phyloP scores from a whole-genome alignment of 176 grass and related monocot species.

The Bonia amplexicaulis region DNA sequence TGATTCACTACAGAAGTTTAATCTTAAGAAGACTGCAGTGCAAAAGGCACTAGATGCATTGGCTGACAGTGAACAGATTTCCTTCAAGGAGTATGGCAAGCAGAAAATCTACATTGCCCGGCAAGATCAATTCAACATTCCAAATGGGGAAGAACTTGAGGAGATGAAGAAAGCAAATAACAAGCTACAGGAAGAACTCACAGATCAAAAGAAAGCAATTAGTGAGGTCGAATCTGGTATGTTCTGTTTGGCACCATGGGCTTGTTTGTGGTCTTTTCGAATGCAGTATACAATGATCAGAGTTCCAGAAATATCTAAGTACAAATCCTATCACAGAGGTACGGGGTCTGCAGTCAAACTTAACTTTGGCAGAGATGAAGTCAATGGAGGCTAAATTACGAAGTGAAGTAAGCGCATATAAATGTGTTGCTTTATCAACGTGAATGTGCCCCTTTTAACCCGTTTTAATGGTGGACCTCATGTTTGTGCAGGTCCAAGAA shows the following conservation, averaged over 20 bases:
- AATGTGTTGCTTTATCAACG: background rate
- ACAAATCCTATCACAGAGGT: conserved; percentile 57
- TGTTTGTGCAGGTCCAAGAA: conserved; percentile 53
- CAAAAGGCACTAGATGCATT: conserved; percentile 86
- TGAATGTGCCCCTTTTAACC: background rate
- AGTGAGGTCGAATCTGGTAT: conserved; percentile 80
- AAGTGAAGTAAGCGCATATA: conserved; percentile 51
- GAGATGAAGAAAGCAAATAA: conserved; percentile 83
- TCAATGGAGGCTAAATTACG: conserved; percentile 64
- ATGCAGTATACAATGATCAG: conserved; percentile 2
- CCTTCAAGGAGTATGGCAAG: conserved; percentile 98
- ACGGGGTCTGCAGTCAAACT: conserved; percentile 76
- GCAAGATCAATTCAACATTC: conserved; percentile 92
- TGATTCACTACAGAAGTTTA: conserved; percentile 90
- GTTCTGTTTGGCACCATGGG: background rate
- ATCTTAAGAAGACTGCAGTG: conserved; percentile 89
- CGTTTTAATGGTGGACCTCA: background rate
- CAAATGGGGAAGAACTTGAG: conserved; percentile 83
- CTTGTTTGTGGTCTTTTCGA: background rate
- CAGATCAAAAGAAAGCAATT: conserved; percentile 70
- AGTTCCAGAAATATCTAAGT: conserved; percentile 19
- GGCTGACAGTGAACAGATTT: conserved; percentile 79
- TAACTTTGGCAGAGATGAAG: conserved; percentile 76
- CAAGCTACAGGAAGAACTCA: conserved; percentile 70
- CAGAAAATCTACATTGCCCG: conserved; percentile 95